Conservation (phyloP, 805 yeast species). For the Teunomyces cretensis region DNA sequence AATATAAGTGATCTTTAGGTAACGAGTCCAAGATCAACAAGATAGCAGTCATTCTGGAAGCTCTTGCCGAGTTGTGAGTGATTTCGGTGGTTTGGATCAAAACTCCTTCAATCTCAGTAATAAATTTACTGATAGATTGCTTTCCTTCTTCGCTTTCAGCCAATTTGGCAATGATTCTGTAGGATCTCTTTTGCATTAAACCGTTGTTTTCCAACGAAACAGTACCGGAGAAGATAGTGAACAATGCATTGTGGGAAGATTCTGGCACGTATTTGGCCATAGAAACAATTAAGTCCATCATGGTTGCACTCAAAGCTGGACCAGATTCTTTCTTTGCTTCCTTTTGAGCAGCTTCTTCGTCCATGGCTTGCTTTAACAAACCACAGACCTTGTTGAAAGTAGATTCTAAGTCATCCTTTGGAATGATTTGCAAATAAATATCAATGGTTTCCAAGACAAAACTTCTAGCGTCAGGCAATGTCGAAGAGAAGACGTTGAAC, state of each 20-base stretch:
- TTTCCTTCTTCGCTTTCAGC: slow-evolving; percentile 68
- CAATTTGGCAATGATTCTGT: slow-evolving; percentile 70
- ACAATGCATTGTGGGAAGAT: slow-evolving; percentile 67
- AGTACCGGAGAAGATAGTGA: slow-evolving; percentile 74
- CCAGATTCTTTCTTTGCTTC: slow-evolving; percentile 28
- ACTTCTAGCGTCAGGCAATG: slow-evolving; percentile 79
- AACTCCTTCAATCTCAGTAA: slow-evolving; percentile 58
- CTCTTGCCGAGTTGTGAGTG: slow-evolving; percentile 73
- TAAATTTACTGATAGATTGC: slow-evolving; percentile 50
- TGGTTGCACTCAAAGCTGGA: slow-evolving; percentile 68
- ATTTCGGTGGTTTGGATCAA: slow-evolving; percentile 56
- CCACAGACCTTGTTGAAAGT: slow-evolving; percentile 87
- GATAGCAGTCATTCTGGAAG: slow-evolving; percentile 74
- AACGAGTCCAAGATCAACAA: slow-evolving; percentile 57
- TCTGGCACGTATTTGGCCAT: slow-evolving; percentile 83
- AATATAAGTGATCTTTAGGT: slow-evolving; percentile 65
- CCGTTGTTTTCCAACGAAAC: slow-evolving; percentile 55
- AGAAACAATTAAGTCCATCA: slow-evolving; percentile 87
- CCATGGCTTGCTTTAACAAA: slow-evolving; percentile 71
- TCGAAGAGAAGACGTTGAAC: slow-evolving; percentile 90
- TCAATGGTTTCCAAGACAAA: slow-evolving; percentile 86
- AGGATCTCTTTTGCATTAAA: slow-evolving; percentile 83
- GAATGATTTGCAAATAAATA: slow-evolving; percentile 68
- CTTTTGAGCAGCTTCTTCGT: slow-evolving; percentile 47
- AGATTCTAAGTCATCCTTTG: slow-evolving; percentile 61